phyloP scores from a whole-genome alignment of 768 basidiomycete genomes.

The Russula vinacea region DNA sequence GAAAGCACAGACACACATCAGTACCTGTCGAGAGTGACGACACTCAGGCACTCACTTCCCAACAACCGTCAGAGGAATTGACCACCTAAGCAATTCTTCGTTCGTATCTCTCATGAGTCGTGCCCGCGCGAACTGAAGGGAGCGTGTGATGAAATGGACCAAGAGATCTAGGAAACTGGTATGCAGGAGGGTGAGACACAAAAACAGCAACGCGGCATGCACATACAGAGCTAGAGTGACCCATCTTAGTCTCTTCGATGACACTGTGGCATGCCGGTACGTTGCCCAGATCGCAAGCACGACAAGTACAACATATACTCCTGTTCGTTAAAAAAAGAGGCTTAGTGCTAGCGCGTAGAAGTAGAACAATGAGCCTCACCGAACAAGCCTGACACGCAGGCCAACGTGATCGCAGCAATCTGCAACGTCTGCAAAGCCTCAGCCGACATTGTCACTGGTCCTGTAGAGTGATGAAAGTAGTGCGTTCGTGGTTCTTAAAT shows the following conservation, averaged over 20 bases:
- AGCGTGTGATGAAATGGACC: slow-evolving; percentile 31
- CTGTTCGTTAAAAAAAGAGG: slow-evolving; percentile 15
- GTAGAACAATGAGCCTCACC: slow-evolving; percentile 20
- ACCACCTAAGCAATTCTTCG: slow-evolving; percentile 29
- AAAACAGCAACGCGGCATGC: not conserved
- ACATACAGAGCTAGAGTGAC: slow-evolving; percentile 31
- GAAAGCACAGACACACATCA: not conserved
- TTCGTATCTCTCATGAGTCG: slow-evolving; percentile 22
- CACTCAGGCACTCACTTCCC: slow-evolving; percentile 15
- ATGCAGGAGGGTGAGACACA: slow-evolving; percentile 31
- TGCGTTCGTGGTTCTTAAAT: slow-evolving; percentile 5
- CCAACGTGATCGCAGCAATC: slow-evolving; percentile 23
- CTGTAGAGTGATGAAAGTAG: not conserved
- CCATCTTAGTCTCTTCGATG: slow-evolving; percentile 25
- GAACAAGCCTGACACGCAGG: slow-evolving; percentile 29
- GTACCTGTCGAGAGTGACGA: not conserved
- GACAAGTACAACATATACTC: slow-evolving; percentile 31
- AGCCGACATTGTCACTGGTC: slow-evolving; percentile 3
- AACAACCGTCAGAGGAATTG: slow-evolving; percentile 25
- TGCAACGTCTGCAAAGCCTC: slow-evolving; percentile 26
- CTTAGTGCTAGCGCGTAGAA: not conserved
- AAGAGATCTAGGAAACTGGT: slow-evolving; percentile 32
- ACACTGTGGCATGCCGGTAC: slow-evolving; percentile 5
- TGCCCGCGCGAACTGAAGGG: slow-evolving; percentile 29
- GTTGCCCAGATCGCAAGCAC: slow-evolving; percentile 32